These are phyloP conservation scores for Breviolum minutum DNA, from an alignment of 73 alveolate species.

Conservation along the genomic window DNA sequence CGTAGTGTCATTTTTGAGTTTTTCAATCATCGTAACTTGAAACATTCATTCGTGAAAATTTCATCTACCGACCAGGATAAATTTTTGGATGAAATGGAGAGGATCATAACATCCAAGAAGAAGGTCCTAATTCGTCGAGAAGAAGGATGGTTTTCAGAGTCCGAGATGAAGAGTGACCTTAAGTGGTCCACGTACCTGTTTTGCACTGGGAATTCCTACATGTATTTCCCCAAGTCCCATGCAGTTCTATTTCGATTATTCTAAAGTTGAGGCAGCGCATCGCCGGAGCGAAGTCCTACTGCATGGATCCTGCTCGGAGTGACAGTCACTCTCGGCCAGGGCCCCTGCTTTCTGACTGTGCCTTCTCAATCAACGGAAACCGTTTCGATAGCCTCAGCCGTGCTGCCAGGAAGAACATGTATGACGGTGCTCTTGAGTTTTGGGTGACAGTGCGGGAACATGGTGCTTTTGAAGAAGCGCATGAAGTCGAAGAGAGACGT, in stretches of 20 bases:
- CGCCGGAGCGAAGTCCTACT: neutral
- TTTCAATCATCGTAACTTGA: neutral
- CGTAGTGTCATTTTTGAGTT: neutral
- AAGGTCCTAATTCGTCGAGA: neutral
- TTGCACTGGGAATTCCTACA: neutral
- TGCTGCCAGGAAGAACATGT: neutral
- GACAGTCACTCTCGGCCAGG: conserved; percentile 1
- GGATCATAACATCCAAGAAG: neutral
- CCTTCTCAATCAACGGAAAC: too few species aligned
- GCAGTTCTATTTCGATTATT: too few species aligned
- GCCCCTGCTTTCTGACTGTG: neutral
- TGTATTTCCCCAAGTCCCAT: neutral
- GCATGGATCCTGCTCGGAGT: neutral
- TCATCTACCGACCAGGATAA: neutral
- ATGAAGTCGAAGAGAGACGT: neutral
- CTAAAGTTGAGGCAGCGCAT: neutral
- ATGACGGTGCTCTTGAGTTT: neutral
- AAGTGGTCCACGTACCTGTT: neutral
- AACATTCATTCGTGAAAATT: neutral
- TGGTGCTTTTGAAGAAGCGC: neutral
- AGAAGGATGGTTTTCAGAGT: neutral
- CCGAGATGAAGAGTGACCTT: neutral
- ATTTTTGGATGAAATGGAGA: neutral
- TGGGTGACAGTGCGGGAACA: neutral
- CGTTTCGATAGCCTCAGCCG: too few species aligned